Evolutionary conservation across 2,329 filamentous ascomycete genomes (phyloP).

Genomic region (Fusarium ramigenum): DNA sequence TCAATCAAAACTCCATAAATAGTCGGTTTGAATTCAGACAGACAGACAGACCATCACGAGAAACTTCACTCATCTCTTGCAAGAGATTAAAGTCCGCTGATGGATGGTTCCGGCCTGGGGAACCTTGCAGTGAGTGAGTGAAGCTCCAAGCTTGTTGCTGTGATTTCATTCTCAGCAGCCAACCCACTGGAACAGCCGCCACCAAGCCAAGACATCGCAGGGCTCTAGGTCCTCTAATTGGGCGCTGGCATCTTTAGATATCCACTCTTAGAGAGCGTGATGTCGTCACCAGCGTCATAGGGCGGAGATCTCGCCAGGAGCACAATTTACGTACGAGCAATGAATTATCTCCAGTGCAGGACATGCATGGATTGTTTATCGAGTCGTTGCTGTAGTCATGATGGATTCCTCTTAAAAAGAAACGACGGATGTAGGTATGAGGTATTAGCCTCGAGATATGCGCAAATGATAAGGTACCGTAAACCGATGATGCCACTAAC

Average conservation of each 20-base stretch:
- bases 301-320: conserved; percentile 33
- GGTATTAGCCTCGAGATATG: conserved; percentile 9
- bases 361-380: conserved; percentile 16
- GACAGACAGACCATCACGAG: neutral
- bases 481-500: conserved; percentile 32
- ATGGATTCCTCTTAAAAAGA: neutral
- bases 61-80: neutral
- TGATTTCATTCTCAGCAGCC: conserved; percentile 28
- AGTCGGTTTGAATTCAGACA: neutral
- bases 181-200: conserved; percentile 32
- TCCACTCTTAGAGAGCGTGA: conserved; percentile 30
- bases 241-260: neutral
- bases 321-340: conserved; percentile 12
- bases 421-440: conserved; percentile 14
- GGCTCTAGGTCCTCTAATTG: conserved; percentile 13
- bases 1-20: conserved; percentile 14
- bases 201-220: conserved; percentile 22
- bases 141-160: conserved; percentile 1
- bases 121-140: conserved; percentile 21
- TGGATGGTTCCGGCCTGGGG: conserved; percentile 12
- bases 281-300: conserved; percentile 45
- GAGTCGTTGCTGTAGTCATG: neutral
- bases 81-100: neutral
- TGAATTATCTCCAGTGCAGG: neutral
- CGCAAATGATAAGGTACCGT: neutral